These are phyloP conservation scores for Aureobasidium namibiae DNA, from an alignment of 2,329 filamentous ascomycete genomes.

Conservation along the genomic window DNA sequence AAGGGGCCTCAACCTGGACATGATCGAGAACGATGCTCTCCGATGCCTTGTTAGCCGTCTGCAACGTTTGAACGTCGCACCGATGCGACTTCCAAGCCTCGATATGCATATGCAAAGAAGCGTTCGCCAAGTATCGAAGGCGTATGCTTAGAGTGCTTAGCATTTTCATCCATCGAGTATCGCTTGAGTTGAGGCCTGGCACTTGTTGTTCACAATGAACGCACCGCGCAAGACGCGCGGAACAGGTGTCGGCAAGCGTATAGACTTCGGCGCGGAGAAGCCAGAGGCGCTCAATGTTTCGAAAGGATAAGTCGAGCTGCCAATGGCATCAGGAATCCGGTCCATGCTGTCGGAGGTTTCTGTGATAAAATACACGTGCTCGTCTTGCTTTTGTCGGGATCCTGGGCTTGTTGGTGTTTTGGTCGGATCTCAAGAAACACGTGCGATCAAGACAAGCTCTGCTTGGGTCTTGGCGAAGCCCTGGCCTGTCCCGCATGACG, in stretches of 20 bases:
- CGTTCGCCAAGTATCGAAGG: not conserved
- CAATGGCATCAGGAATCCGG: not conserved
- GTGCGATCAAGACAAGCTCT: slow-evolving; percentile 5
- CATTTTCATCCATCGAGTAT: not conserved
- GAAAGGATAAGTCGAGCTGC: not conserved
- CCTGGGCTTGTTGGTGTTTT: not conserved
- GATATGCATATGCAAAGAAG: not conserved
- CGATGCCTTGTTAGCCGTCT: not conserved
- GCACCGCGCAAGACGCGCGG: not conserved
- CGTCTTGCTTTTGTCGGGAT: not conserved
- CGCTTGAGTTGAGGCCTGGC: not conserved
- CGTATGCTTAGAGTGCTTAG: not conserved
- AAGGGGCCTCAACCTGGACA: not conserved
- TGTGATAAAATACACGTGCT: not conserved
- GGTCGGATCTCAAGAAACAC: not conserved
- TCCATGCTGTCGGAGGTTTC: not conserved
- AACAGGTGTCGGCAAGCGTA: not conserved
- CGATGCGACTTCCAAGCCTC: not conserved
- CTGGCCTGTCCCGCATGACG: not conserved
- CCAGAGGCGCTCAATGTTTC: not conserved
- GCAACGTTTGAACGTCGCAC: too few relatives aligned
- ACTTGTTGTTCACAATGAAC: too few relatives aligned
- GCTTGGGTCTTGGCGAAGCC: not conserved
- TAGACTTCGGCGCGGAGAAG: not conserved
- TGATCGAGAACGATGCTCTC: not conserved